These are phyloP conservation scores for Lachancea kluyveri DNA, from an alignment of 805 yeast genomes.

Conservation along the genomic window DNA sequence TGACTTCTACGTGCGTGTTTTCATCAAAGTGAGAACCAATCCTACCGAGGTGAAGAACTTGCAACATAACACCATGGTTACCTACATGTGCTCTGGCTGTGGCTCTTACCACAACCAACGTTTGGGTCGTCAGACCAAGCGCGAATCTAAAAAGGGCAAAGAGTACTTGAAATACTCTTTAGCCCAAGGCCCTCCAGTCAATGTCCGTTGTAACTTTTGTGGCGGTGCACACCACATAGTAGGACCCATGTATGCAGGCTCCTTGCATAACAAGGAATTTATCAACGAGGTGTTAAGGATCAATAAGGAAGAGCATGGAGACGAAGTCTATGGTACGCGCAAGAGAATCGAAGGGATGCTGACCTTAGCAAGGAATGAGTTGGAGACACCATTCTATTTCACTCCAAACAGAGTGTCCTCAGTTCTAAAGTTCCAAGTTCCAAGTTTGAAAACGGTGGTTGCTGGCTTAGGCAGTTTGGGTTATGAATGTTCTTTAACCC, in stretches of 20 bases:
- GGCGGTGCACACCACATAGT: conserved; percentile 62
- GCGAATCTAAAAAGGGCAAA: conserved; percentile 34
- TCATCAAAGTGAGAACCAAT: conserved; percentile 68
- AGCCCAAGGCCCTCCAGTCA: conserved; percentile 58
- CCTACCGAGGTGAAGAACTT: conserved; percentile 79
- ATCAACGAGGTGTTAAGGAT: conserved; percentile 56
- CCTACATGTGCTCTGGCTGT: conserved; percentile 86
- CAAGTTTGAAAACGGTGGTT: conserved; percentile 63
- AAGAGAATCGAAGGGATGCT: conserved; percentile 91
- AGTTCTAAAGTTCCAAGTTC: conserved; percentile 73
- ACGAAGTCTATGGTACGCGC: conserved; percentile 63
- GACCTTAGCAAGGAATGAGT: conserved; percentile 71
- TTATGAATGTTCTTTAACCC: conserved; percentile 77
- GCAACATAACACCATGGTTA: conserved; percentile 68
- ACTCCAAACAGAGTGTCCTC: conserved; percentile 73
- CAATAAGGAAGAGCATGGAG: conserved; percentile 41
- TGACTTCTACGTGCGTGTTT: conserved; percentile 87
- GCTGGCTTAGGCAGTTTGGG: conserved; percentile 86
- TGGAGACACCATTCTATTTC: conserved; percentile 74
- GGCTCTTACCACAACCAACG: conserved; percentile 65
- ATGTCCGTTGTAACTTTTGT: conserved; percentile 64
- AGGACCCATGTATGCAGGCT: conserved; percentile 96
- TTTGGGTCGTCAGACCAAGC: conserved; percentile 55
- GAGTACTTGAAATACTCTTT: conserved; percentile 48
- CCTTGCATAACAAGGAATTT: conserved; percentile 65